Evolutionary conservation across 805 yeast genomes (phyloP), one percentile per base, ranked within the genome.

Genomic region (Babjeviella inositovora): DNA sequence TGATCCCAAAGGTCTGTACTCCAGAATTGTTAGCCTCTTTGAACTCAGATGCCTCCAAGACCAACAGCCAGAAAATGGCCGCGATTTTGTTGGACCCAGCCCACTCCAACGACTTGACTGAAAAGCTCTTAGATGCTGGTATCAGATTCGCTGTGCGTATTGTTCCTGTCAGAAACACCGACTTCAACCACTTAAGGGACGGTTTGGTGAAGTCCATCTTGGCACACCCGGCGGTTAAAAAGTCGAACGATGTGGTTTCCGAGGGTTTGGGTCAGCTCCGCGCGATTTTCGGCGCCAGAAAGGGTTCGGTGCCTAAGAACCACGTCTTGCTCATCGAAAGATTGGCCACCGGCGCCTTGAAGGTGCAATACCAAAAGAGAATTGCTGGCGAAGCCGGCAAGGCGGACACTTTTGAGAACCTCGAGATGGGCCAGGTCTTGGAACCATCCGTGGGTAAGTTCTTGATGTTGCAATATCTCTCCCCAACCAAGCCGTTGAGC

Each of bases 111-210:
- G 53, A 62, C 3, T 38, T 81, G 11, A 45, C 81, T 14, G 57
- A 62, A 11, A 56, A 62, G 25, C 49, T 85, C 22, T 41, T 84
- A 19, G 67, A 64, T 20, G 45, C 65, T 7, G 66, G 70, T 8
- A 63, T 75, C 17, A 62, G 70, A 27, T 61, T 82, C 34, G 53
- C 71, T 21, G 73, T 84, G 13, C 58, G 93, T 31, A 73, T 87
- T 28, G 71, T 76, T 7, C 96, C 98, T 0, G 70, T 75, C 10
- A 66, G 95, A 41, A 82, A 79, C 44, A 87, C 97, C 1, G 96
- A 87, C 47, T 84, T 77, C 47, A 70, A 70, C 31, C 97, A 90
- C 42, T 49, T 87, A 38, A 66, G 77, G 33, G 97, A 90, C 41
- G 97, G 97, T 0, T 64, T 90, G 30, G 64, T 82, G 23, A 74